Conservation (phyloP, 176 grass and related monocot species). For the Ensete glaucum region DNA sequence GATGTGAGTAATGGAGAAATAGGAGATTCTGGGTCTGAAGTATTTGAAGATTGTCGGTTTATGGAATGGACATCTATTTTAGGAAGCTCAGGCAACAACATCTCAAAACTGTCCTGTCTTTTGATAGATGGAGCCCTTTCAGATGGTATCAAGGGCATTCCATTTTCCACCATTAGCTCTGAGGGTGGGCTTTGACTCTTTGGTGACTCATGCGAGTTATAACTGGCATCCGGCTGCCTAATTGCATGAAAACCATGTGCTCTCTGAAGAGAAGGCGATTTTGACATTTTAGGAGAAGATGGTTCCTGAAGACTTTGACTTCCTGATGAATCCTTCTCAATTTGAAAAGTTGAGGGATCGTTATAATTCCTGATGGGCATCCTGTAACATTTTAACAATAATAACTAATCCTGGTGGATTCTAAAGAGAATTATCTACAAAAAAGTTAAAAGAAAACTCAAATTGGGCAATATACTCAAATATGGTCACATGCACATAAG, state of each 20-base stretch:
- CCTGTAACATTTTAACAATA: constrained; percentile 41
- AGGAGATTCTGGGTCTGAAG: constrained; percentile 91
- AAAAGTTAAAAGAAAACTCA: not conserved
- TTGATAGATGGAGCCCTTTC: constrained; percentile 72
- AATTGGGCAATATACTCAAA: not conserved
- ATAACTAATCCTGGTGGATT: not conserved
- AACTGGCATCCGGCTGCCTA: constrained; percentile 54
- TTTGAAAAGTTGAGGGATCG: constrained; percentile 49
- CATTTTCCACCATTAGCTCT: constrained; percentile 59
- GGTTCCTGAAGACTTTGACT: constrained; percentile 72
- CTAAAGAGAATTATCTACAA: not conserved
- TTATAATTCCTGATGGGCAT: constrained; percentile 76
- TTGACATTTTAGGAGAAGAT: constrained; percentile 89
- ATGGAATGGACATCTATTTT: constrained; percentile 87
- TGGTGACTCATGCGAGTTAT: constrained; percentile 86
- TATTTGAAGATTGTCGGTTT: constrained; percentile 73
- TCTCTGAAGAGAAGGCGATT: constrained; percentile 93
- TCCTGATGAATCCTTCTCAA: constrained; percentile 45
- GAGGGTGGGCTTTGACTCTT: constrained; percentile 69
- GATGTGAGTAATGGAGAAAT: constrained; percentile 96
- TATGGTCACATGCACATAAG: not conserved
- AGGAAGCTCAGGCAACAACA: constrained; percentile 82
- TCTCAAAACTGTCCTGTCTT: constrained; percentile 87
- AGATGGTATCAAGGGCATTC: constrained; percentile 39
- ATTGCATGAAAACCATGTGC: constrained; percentile 61